Base-by-base conservation (phyloP, 164 flowering plant genomes). In the Annona cherimola region DNA sequence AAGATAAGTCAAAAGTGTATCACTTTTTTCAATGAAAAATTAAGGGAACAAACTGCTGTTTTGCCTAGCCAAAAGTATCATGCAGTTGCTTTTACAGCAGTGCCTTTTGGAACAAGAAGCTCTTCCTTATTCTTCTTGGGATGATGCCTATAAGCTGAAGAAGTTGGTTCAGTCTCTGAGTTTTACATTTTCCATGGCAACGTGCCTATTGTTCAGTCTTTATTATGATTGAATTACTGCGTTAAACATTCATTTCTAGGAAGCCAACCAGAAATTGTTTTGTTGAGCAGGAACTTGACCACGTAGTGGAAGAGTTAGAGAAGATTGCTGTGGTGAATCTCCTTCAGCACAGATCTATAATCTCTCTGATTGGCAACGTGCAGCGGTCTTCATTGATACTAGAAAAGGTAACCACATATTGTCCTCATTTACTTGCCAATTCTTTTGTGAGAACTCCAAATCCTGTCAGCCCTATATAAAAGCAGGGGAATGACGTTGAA, bases 361-460 rank as follows among this genome's bases (percentile, higher is more conserved):
- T 95, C 66, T 95, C 99, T 69, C 97, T 95, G 40, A 91, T 95
- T 77, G 97, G 99, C 71, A 95, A 95, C 80, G 96, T 95, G 26
- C 93, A 95, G 79, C 84, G 84, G 63, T 95, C 98, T 40, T 91
- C 99, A 14, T 76, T 88, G 77, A 87, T 95, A 76, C 78, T 95
- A 64, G 99, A 95, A 76, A 93, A 91, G 98, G 99, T 94, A 8
- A 71, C 76, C 42, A 50, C 54, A 3, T 16, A 50, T 50, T 2
- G 14, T 9, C 14, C 9, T 16, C 57, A 50, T 5, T 45, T 50
- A 12, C 11, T 11, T 50, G 57, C 18, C 1, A 0, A 50, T 50
- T 50, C 57, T 16, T 50, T 50, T 50, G 57, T 9, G 57, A 50
- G 14, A 50, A 16, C 57, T 50, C 18, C 18, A 5, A 2, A 50